A percentile compares a stretch with the other conserved stretches of the same genome.
phyloP scores from a whole-genome alignment of 1,284 basidiomycete species.

The Cystobasidiaceae sp. region DNA sequence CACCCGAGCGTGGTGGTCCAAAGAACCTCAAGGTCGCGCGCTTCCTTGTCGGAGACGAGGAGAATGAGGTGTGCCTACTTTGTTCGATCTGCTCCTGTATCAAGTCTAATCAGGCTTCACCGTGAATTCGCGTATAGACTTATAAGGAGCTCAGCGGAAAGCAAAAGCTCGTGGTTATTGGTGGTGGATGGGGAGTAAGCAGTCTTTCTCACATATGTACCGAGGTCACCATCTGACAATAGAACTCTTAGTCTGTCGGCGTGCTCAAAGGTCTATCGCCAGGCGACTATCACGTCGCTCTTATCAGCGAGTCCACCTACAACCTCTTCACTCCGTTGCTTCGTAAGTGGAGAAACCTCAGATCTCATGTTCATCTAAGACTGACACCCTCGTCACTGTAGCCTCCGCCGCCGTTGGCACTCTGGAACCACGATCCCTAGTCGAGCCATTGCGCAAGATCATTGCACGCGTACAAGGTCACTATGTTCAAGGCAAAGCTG shows the following conservation, averaged over 20 bases:
- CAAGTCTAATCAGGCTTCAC: too few species aligned
- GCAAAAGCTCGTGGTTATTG: slow-evolving; percentile 83
- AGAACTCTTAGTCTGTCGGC: slow-evolving; percentile 69
- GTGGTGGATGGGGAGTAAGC: slow-evolving; percentile 91
- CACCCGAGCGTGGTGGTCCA: slow-evolving; percentile 75
- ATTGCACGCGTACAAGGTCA: slow-evolving; percentile 83
- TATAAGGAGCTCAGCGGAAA: slow-evolving; percentile 62
- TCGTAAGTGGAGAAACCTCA: too few species aligned
- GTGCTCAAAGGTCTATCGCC: slow-evolving; percentile 66
- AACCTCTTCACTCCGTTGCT: slow-evolving; percentile 42
- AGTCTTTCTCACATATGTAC: too few species aligned
- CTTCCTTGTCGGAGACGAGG: slow-evolving; percentile 61
- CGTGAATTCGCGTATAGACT: too few species aligned
- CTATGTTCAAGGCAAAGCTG: slow-evolving; percentile 73
- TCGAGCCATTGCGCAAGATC: slow-evolving; percentile 87
- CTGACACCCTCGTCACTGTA: too few species aligned
- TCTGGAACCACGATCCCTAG: slow-evolving; percentile 77
- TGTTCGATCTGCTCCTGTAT: too few species aligned
- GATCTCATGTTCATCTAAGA: too few species aligned
- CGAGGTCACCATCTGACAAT: too few species aligned
- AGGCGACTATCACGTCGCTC: slow-evolving; percentile 83
- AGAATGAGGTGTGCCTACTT: slow-evolving; percentile 42
- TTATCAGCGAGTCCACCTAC: slow-evolving; percentile 54
- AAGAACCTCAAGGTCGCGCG: slow-evolving; percentile 81
- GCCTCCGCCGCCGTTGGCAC: slow-evolving; percentile 70